These are phyloP conservation scores for Eucalyptus pauciflora DNA, from an alignment of 345 rosid species.

Conservation along the genomic window DNA sequence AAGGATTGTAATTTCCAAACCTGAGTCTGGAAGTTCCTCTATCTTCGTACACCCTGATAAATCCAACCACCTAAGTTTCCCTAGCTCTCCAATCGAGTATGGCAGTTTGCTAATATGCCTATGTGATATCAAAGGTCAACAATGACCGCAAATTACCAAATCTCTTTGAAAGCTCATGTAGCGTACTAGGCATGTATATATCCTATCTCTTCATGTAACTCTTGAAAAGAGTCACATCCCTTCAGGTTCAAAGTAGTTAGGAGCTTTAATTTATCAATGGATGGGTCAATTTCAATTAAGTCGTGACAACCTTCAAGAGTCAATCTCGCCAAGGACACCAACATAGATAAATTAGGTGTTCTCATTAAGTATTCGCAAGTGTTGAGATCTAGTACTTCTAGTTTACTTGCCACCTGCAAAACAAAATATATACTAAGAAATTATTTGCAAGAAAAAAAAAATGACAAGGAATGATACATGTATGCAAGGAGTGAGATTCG, in stretches of 20 bases:
- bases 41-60: fast-evolving
- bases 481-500: neutral
- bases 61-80: no score
- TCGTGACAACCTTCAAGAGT: fast-evolving
- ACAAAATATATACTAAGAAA: neutral
- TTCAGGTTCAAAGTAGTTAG: neutral
- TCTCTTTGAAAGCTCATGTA: neutral
- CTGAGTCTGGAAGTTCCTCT: neutral
- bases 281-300: neutral
- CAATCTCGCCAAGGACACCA: neutral
- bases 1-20: neutral
- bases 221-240: neutral
- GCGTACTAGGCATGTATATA: neutral
- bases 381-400: neutral
- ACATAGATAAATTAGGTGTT: neutral
- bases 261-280: neutral
- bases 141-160: neutral
- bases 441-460: neutral
- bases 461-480: neutral
- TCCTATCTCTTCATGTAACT: neutral
- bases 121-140: neutral
- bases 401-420: neutral
- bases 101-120: neutral
- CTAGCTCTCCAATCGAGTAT: no score
- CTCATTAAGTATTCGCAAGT: fast-evolving